Base-by-base conservation (phyloP, 139 green algal species). In the Chlorella sorokiniana region DNA sequence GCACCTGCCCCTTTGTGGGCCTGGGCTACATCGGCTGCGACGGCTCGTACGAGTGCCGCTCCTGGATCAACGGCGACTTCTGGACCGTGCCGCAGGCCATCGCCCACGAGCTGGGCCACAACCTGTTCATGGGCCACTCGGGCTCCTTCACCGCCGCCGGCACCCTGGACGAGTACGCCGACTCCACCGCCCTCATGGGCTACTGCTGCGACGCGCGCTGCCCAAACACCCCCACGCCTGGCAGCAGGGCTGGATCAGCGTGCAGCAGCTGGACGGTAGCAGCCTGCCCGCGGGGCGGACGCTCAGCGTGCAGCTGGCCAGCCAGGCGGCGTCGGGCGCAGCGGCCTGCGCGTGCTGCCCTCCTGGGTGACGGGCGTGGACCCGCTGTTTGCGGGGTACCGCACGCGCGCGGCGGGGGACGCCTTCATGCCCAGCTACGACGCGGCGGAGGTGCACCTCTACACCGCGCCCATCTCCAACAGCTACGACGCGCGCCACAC, bases 401-500 rank as follows among this genome's bases (percentile, higher is more conserved):
- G 70, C 70, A 77, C 70, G 3, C n/a, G 14, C 4, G 70, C 70
- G 14, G n/a, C n/a, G n/a, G 70, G 45, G 4, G 70, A 77, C 31
- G 70, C 48, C 29, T 44, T 45, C n/a, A 16, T 54, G 40, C 20
- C 9, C 10, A 2, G 1, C 68, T 27, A 22, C 41, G 7, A 38
- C 27, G 42, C 29, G 6, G 27, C 51, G 51, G 33, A 48, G 51
- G 31, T 67, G 51, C 51, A 67, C 72, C 4, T 79, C 48, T 52
- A 79, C 72, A 79, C 51, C 33, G 6, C 72, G 29, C 33, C 31
- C 72, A 79, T 79, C 72, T 52, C 72, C 72, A 79, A 79, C 72
- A 79, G 35, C 10, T 79, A 37, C 7, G 51, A 79, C 51, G 44
- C 51, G 33, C 9, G 20, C 9, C 20, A 7, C 33, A 79, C 72